Evolutionary conservation across 805 yeast genomes (phyloP), one percentile per base, ranked within the genome.

Genomic region (Ogataea pignaliae): DNA sequence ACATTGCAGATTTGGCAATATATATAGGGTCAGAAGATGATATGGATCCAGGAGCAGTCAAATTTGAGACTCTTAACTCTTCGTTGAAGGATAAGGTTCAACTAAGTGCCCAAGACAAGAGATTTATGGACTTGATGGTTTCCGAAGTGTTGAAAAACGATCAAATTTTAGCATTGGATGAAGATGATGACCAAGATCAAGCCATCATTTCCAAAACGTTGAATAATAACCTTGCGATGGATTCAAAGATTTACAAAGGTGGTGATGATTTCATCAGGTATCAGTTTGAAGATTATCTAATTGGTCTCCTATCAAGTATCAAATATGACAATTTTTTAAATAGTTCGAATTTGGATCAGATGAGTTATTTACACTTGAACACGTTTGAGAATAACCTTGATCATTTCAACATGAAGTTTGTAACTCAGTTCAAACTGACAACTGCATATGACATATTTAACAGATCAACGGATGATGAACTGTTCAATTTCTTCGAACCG

Each of bases 221-320:
- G 36, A 62, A 58, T 37, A 50, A 45, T 35, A 64, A 47, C 70
- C 65, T 49, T 63, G 74, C 53, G 53, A 76, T 41, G 75, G 76
- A 45, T 39, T 57, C 62, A 16, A 59, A 59, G 11, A 43, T 37
- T 21, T 84, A 74, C 57, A 65, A 66, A 36, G 91, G 91, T 3
- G 81, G 87, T 52, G 98, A 93, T 56, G 99, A 93, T 63, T 88
- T 83, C 57, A 82, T 93, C 29, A 68, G 98, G 41, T 76, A 81
- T 65, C 88, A 82, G 55, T 90, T 91, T 63, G 99, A 93, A 59
- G 97, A 90, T 56, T 93, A 93, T 58, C 64, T 90, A 21, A 75
- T 85, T 46, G 88, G 95, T 10, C 61, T 93, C 50, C 61, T 91
- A 18, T 72, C 95, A 0, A 73, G 86, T 21, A 80, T 78, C 17